phyloP scores from a whole-genome alignment of 768 basidiomycete species.

The Austroboletus festivus region DNA sequence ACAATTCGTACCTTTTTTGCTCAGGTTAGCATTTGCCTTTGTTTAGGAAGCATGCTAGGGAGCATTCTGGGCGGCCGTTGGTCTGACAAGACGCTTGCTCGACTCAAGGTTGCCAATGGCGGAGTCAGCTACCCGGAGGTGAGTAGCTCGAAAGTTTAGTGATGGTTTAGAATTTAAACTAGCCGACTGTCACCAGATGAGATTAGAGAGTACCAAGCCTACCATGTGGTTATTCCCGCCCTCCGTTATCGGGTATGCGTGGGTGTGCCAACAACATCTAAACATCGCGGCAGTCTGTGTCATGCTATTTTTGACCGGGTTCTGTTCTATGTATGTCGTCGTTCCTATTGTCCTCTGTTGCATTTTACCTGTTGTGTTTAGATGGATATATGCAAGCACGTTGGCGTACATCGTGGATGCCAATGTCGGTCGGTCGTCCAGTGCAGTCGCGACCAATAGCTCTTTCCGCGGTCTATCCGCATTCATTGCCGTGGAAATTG shows the following conservation, averaged over 20 bases:
- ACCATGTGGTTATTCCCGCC: constrained; percentile 55
- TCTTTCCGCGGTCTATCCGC: constrained; percentile 67
- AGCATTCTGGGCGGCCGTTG: constrained; percentile 59
- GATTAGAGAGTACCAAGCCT: constrained; percentile 62
- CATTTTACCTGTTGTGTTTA: constrained; percentile 14
- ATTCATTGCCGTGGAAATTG: constrained; percentile 69
- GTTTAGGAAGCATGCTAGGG: constrained; percentile 37
- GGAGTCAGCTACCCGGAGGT: constrained; percentile 66
- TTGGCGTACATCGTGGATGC: constrained; percentile 88
- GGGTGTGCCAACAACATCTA: constrained; percentile 64
- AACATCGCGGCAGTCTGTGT: constrained; percentile 70
- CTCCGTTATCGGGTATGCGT: constrained; percentile 67
- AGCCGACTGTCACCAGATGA: constrained; percentile 43
- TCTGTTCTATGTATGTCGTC: constrained; percentile 62
- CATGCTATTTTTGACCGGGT: constrained; percentile 71
- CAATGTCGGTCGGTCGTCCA: constrained; percentile 76
- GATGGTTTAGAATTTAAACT: background rate
- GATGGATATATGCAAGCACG: constrained; percentile 64
- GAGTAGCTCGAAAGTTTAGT: constrained; percentile 9
- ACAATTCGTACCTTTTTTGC: background rate
- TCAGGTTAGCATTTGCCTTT: background rate
- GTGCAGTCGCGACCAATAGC: constrained; percentile 74
- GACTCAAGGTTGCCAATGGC: constrained; percentile 46
- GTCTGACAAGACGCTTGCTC: constrained; percentile 48
- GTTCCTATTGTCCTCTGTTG: too few species aligned